A percentile compares a stretch with the other conserved stretches of the same genome.
These are phyloP conservation scores for Xylariales sp. DNA, from an alignment of 2,329 filamentous ascomycete species.

Conservation along the genomic window DNA sequence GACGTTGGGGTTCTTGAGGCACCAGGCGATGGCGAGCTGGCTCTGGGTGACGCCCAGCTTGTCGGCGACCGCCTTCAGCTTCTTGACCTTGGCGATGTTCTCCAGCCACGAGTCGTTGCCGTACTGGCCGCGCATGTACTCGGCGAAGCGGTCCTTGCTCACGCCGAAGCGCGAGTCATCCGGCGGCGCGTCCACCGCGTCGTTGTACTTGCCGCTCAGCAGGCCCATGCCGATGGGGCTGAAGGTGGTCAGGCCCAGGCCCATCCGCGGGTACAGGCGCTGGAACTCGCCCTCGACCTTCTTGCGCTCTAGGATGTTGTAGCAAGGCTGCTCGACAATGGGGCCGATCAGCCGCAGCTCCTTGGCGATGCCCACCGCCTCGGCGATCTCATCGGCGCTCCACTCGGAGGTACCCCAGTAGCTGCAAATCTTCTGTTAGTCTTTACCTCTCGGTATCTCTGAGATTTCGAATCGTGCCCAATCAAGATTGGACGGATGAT, in stretches of 20 bases:
- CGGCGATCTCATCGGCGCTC: constrained; percentile 60
- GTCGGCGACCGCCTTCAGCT: constrained; percentile 59
- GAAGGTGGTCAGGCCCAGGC: constrained; percentile 59
- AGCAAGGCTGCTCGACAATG: constrained; percentile 62
- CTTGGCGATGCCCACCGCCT: constrained; percentile 58
- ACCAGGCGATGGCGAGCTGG: constrained; percentile 57
- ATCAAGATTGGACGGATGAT: too few species aligned
- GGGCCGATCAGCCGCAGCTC: constrained; percentile 58
- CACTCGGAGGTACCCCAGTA: constrained; percentile 71
- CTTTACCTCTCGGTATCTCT: too few species aligned
- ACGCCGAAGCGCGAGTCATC: constrained; percentile 19
- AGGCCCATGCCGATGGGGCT: constrained; percentile 57
- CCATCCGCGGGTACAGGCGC: constrained; percentile 55
- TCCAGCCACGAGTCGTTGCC: constrained; percentile 49
- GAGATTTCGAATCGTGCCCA: too few species aligned
- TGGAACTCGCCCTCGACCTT: constrained; percentile 61
- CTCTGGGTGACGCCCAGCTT: constrained; percentile 55
- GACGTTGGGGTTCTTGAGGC: constrained; percentile 57
- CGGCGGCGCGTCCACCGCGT: constrained; percentile 54
- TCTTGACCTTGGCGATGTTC: constrained; percentile 55
- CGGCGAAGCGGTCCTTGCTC: constrained; percentile 47
- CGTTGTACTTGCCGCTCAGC: constrained; percentile 64
- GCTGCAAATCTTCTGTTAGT: constrained; percentile 31
- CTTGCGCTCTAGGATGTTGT: constrained; percentile 58
- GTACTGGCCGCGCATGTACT: constrained; percentile 48